phyloP scores from a whole-genome alignment of 441 rosid genomes.

The Omphalea diandra region DNA sequence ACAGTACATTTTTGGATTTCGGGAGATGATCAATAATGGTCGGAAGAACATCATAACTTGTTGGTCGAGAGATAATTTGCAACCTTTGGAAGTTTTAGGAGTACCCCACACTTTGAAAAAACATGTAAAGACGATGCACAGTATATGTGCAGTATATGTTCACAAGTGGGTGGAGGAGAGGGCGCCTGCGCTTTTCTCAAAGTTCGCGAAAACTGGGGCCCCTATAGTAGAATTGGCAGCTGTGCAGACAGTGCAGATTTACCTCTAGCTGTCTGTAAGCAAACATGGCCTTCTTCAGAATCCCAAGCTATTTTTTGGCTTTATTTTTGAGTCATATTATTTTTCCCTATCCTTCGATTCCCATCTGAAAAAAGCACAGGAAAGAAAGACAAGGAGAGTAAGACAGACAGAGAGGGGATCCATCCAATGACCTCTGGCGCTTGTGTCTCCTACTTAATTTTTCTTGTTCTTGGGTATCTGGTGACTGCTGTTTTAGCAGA shows the following conservation, averaged over 20 bases:
- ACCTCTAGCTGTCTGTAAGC: conserved; percentile 15
- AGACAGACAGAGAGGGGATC: conserved; percentile 30
- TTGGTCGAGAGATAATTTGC: background rate
- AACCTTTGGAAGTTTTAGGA: too few relatives aligned
- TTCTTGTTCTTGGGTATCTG: conserved; percentile 31
- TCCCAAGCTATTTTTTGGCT: conserved; percentile 10
- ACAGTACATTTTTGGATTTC: background rate
- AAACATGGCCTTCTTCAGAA: conserved; percentile 17
- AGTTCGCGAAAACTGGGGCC: conserved; percentile 4
- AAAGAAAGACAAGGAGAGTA: too few relatives aligned
- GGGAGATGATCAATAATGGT: too few relatives aligned
- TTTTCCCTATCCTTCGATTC: too few relatives aligned
- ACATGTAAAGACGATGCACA: too few relatives aligned
- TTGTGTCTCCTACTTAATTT: conserved; percentile 17
- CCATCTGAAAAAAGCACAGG: too few relatives aligned
- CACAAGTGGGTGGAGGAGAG: background rate
- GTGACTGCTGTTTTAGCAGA: conserved; percentile 38
- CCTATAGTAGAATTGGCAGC: background rate
- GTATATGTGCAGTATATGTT: background rate
- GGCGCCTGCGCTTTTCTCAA: conserved; percentile 8
- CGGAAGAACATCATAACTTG: background rate
- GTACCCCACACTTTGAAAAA: background rate
- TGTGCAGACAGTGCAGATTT: background rate
- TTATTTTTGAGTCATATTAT: background rate
- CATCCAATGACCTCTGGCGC: conserved; percentile 45